Conservation (phyloP, 2,329 filamentous ascomycete genomes). For the Purpureocillium takamizusanense region DNA sequence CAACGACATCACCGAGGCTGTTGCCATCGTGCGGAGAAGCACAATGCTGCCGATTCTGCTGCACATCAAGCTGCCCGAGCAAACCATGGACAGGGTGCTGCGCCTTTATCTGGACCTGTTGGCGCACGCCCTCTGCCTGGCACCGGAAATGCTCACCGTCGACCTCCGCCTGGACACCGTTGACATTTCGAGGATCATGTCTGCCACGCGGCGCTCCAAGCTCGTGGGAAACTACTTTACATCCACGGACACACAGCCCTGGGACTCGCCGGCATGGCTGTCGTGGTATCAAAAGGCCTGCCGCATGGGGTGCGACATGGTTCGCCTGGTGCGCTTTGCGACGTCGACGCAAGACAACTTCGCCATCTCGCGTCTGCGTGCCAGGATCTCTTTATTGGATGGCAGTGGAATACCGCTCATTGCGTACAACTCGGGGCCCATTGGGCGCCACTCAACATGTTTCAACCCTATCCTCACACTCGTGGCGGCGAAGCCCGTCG, state of each 20-base stretch:
- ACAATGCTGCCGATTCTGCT: slow-evolving; percentile 52
- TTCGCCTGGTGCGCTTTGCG: slow-evolving; percentile 51
- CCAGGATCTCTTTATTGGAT: slow-evolving; percentile 32
- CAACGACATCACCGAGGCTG: slow-evolving; percentile 44
- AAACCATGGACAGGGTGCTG: slow-evolving; percentile 11
- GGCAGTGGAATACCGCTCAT: slow-evolving; percentile 43
- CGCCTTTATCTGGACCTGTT: slow-evolving; percentile 45
- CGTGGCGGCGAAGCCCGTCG: slow-evolving; percentile 37
- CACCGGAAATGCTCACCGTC: slow-evolving; percentile 53
- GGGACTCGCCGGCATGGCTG: slow-evolving; percentile 47
- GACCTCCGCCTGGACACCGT: slow-evolving; percentile 49
- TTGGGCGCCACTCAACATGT: slow-evolving; percentile 55
- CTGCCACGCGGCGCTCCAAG: slow-evolving; percentile 44
- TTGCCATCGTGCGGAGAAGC: slow-evolving; percentile 53
- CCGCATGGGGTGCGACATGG: slow-evolving; percentile 49
- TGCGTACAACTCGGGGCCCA: slow-evolving; percentile 54
- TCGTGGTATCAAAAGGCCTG: slow-evolving; percentile 50
- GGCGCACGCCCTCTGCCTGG: slow-evolving; percentile 50
- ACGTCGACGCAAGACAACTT: slow-evolving; percentile 52
- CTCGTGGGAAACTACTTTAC: slow-evolving; percentile 49
- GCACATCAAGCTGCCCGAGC: slow-evolving; percentile 31
- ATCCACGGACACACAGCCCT: slow-evolving; percentile 33
- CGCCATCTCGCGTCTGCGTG: slow-evolving; percentile 46
- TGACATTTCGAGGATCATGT: slow-evolving; percentile 39
- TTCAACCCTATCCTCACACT: slow-evolving; percentile 57